These are phyloP conservation scores for Zygoascus meyerae DNA, from an alignment of 1,139 yeast species.

Conservation along the genomic window DNA sequence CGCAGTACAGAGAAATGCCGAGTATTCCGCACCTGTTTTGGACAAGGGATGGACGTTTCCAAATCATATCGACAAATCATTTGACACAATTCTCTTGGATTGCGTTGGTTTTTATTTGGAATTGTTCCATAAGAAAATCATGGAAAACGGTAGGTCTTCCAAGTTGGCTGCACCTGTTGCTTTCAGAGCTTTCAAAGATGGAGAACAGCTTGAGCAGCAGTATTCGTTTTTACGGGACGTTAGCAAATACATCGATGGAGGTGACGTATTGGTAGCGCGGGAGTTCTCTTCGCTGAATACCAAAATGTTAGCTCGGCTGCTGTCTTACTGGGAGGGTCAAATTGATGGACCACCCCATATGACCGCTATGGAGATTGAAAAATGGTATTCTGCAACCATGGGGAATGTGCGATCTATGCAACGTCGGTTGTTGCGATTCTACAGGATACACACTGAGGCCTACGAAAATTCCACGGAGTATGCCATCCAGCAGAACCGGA, in stretches of 20 bases:
- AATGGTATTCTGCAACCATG: conserved; percentile 77
- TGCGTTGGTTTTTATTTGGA: conserved; percentile 71
- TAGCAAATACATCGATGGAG: conserved; percentile 74
- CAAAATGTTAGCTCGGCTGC: conserved; percentile 61
- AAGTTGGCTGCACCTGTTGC: conserved; percentile 26
- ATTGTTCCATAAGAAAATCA: conserved; percentile 65
- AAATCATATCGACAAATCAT: conserved; percentile 60
- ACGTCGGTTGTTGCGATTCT: conserved; percentile 76
- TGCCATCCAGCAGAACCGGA: conserved; percentile 44
- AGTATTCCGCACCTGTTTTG: conserved; percentile 53
- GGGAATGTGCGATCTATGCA: conserved; percentile 83
- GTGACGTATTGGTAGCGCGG: conserved; percentile 75
- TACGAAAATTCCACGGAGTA: conserved; percentile 74
- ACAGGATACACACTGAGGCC: conserved; percentile 59
- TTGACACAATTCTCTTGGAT: conserved; percentile 66
- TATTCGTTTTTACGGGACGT: conserved; percentile 72
- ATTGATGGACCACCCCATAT: conserved; percentile 55
- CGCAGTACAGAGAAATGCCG: conserved; percentile 61
- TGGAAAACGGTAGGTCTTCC: conserved; percentile 65
- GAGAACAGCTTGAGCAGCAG: conserved; percentile 73
- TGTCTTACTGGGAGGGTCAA: conserved; percentile 68
- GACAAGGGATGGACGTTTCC: conserved; percentile 73
- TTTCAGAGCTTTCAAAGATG: conserved; percentile 86
- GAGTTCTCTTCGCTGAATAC: conserved; percentile 57
- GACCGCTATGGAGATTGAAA: conserved; percentile 55